Evolutionary conservation across 1,139 yeast species (phyloP).

Genomic region (Protomyces inundatus): DNA sequence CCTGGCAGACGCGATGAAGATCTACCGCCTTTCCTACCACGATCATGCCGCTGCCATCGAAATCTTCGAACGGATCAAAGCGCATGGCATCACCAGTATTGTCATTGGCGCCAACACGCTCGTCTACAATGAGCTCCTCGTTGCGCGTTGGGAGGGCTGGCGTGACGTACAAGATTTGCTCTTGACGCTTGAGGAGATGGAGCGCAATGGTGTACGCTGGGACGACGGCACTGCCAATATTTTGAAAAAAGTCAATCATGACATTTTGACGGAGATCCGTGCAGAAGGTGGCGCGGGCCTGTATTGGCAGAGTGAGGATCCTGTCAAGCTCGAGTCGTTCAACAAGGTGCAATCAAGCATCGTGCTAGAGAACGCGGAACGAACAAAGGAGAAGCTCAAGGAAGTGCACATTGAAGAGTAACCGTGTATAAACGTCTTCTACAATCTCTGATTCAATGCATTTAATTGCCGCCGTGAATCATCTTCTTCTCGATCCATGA

Average conservation of each 20-base stretch:
- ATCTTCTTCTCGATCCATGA: slow-evolving; percentile 17
- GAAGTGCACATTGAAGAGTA: not conserved
- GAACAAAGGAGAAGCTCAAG: not conserved
- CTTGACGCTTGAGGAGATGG: slow-evolving; percentile 42
- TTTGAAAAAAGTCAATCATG: slow-evolving; percentile 36
- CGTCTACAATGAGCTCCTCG: slow-evolving; percentile 43
- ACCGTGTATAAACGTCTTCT: not conserved
- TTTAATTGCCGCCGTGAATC: too few relatives aligned
- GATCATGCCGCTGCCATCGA: slow-evolving; percentile 43
- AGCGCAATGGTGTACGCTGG: slow-evolving; percentile 39
- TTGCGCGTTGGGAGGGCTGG: slow-evolving; percentile 42
- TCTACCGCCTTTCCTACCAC: slow-evolving; percentile 37
- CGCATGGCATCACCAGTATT: slow-evolving; percentile 40
- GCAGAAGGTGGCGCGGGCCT: not conserved
- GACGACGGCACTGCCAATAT: slow-evolving; percentile 40
- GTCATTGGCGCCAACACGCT: slow-evolving; percentile 43
- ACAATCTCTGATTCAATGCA: too few relatives aligned
- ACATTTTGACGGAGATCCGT: slow-evolving; percentile 18
- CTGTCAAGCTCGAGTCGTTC: not conserved
- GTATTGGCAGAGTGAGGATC: not conserved
- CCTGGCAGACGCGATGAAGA: slow-evolving; percentile 33
- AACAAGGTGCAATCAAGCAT: not conserved
- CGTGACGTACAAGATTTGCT: slow-evolving; percentile 42
- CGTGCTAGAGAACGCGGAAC: not conserved
- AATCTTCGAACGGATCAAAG: slow-evolving; percentile 42